Base-by-base conservation (phyloP, 345 rosid species). In the Boechera divaricarpa region DNA sequence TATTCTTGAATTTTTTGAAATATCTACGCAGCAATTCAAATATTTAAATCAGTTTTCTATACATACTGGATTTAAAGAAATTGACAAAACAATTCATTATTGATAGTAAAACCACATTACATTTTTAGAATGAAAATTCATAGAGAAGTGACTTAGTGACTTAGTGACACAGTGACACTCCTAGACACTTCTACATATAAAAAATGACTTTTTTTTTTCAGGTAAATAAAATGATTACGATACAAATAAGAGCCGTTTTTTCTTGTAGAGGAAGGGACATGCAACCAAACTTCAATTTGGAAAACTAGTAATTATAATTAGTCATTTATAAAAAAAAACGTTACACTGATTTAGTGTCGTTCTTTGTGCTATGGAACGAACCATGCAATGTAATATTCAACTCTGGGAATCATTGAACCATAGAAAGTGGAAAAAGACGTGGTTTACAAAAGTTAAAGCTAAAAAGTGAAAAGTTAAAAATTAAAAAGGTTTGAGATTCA, bases 401-500 rank as follows among this genome's bases (percentile, higher is more conserved):
- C 58, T 55, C 10, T 31, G 9, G 3, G 67, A 77, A 70, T 70
- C 72, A 77, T 70, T 77, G 67, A 56, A 56, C 28, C 60, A 70
- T 70, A 63, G 29, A 70, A 63, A 77, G 71, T 69, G 75, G 49
- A 70, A 70, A 54, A 70, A 33, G 70, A 69, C 70, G 64, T 70
- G 70, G 12, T 62, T 31, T 18, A 0, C 3, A 44, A 68, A 76
- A 70, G 70, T 45, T 44, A 77, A 77, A 70, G 75, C 35, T 44
- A 28, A 28, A 64, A 55, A 29, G 70, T 38, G 42, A 44, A 44
- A 44, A 44, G 49, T 12, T 38, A 13, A 24, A 69, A 62, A 67
- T 9, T 8, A 26, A 52, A 77, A 70, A 70, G 66, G 54, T 56
- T 70, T 63, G 39, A 70, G 80, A 77, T 77, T 77, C 80, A 63